phyloP scores from a whole-genome alignment of 2,329 filamentous ascomycete species.

The Talaromyces piceae region DNA sequence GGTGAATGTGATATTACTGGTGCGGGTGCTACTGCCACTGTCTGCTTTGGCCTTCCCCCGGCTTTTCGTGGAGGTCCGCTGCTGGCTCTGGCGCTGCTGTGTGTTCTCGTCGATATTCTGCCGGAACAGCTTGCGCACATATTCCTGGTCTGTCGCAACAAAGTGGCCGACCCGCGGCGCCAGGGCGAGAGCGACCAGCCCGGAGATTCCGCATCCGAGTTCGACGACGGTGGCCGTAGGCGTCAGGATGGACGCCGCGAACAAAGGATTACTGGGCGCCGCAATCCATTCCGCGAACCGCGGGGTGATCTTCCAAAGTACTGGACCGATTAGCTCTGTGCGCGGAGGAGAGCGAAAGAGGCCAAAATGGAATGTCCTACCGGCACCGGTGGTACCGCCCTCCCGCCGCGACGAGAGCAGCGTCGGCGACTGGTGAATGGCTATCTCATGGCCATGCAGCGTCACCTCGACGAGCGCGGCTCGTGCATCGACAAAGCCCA shows the following conservation, averaged over 20 bases:
- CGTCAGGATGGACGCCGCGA: constrained; percentile 45
- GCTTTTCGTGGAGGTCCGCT: background rate
- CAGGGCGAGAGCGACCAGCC: constrained; percentile 65
- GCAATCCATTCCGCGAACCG: constrained; percentile 74
- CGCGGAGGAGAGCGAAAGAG: background rate
- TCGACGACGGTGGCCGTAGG: constrained; percentile 60
- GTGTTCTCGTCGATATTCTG: constrained; percentile 58
- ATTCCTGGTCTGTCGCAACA: constrained; percentile 79
- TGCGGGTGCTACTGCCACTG: constrained; percentile 8
- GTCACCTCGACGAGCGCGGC: constrained; percentile 58
- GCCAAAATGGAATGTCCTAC: no score
- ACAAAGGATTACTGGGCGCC: constrained; percentile 46
- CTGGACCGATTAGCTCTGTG: constrained; percentile 33
- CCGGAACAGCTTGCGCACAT: constrained; percentile 69
- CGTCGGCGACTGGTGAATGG: constrained; percentile 74
- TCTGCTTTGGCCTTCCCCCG: background rate
- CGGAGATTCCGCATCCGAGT: constrained; percentile 81
- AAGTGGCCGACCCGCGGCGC: constrained; percentile 56
- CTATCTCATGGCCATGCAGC: constrained; percentile 62
- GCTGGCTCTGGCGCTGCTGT: no score
- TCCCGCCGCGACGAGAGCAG: constrained; percentile 69
- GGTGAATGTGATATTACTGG: constrained; percentile 45
- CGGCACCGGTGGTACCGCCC: constrained; percentile 66
- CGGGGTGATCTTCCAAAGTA: constrained; percentile 88
- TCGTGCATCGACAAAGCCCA: constrained; percentile 76